Evolutionary conservation across 1,284 basidiomycete species (phyloP).

Genomic region (Neonothopanus nambi): DNA sequence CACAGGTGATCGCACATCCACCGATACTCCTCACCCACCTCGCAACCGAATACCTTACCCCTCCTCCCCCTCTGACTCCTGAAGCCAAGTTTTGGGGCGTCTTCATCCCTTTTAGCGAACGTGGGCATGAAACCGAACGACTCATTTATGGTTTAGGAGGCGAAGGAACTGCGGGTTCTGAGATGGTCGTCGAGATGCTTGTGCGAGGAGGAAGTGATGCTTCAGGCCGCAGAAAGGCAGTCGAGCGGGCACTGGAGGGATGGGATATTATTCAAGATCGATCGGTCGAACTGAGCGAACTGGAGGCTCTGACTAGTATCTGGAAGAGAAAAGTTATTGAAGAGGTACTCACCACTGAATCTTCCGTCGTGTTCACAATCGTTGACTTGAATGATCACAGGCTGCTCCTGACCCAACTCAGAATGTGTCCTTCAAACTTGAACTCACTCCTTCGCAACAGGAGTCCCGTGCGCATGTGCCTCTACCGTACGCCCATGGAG

Average conservation of each 20-base stretch:
- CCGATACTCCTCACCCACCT: constrained; percentile 63
- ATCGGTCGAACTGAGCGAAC: constrained; percentile 46
- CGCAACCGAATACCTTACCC: constrained; percentile 63
- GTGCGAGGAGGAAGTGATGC: constrained; percentile 44
- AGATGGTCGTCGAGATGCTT: constrained; percentile 66
- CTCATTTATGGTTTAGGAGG: constrained; percentile 60
- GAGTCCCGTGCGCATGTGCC: constrained; percentile 78
- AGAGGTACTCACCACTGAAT: constrained; percentile 43
- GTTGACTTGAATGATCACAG: constrained; percentile 26
- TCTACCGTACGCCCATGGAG: constrained; percentile 85
- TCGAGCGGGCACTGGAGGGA: constrained; percentile 65
- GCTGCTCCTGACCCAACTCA: constrained; percentile 56
- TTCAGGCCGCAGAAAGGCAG: constrained; percentile 44
- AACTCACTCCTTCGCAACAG: constrained; percentile 82
- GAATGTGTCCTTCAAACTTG: constrained; percentile 82
- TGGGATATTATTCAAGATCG: constrained; percentile 44
- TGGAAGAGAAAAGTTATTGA: constrained; percentile 39
- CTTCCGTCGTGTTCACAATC: neutral
- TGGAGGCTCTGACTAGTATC: constrained; percentile 50
- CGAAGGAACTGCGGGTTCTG: constrained; percentile 48
- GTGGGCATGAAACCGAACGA: constrained; percentile 56
- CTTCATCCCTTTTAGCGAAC: constrained; percentile 66
- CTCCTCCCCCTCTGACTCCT: constrained; percentile 62
- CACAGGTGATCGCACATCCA: constrained; percentile 67
- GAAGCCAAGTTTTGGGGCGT: constrained; percentile 75